Conservation (phyloP, 495 filamentous ascomycete species). For the Hyaloscypha hepaticicola region DNA sequence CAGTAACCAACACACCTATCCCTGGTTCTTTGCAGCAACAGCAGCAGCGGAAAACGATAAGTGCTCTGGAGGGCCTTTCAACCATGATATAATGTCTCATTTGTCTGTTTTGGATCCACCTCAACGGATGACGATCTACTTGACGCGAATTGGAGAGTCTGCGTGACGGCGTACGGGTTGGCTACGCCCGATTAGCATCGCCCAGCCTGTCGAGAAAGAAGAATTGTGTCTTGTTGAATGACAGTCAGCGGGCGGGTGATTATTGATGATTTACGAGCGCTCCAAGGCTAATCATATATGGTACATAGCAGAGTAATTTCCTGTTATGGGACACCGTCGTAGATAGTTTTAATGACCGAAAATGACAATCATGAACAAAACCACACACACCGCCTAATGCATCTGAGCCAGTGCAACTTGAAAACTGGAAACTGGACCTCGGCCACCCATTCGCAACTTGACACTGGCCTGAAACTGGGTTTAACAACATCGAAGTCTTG, state of each 20-base stretch:
- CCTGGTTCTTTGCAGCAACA: not conserved
- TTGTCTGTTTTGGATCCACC: constrained; percentile 4
- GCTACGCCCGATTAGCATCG: no score
- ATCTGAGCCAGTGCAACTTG: not conserved
- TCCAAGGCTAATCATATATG: constrained; percentile 6
- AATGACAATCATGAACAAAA: constrained; percentile 8
- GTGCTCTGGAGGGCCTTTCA: constrained; percentile 23
- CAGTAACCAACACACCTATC: constrained; percentile 26
- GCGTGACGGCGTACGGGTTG: not conserved
- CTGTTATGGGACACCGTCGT: constrained; percentile 16
- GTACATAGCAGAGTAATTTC: constrained; percentile 29
- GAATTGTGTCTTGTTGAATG: constrained; percentile 1
- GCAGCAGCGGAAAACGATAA: constrained; percentile 17
- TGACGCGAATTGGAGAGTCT: not conserved
- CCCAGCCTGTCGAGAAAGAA: not conserved
- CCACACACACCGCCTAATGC: not conserved
- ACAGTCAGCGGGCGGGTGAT: constrained; percentile 10
- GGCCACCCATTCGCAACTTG: not conserved
- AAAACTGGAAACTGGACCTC: not conserved
- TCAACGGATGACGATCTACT: constrained; percentile 1
- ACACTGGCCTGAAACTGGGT: constrained; percentile 4
- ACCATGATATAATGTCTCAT: constrained; percentile 27
- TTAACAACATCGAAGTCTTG: not conserved
- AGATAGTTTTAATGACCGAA: constrained; percentile 19
- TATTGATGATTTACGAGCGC: constrained; percentile 19